Percentiles rank a stretch among this genome's conserved stretches.
Conservation (phyloP, 176 grass and related monocot genomes). For the Lolium multiflorum region DNA sequence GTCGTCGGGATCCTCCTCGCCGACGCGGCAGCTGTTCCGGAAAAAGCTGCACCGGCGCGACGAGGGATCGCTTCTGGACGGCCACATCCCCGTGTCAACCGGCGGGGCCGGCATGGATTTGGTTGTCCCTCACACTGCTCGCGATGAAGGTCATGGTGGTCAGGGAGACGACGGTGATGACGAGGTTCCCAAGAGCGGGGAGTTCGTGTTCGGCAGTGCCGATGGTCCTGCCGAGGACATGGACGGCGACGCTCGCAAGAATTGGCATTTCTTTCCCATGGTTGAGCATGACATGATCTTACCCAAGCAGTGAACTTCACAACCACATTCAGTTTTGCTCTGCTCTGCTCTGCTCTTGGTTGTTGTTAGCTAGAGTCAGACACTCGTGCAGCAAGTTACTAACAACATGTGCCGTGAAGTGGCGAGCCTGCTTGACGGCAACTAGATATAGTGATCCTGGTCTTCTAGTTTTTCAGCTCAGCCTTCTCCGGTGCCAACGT, state of each 20-base stretch:
- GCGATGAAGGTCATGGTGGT: neutral
- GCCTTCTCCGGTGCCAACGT: too few relatives aligned
- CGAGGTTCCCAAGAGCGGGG: constrained; percentile 21
- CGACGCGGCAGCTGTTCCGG: constrained; percentile 36
- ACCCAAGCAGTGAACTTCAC: neutral
- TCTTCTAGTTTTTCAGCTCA: too few relatives aligned
- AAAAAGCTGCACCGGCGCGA: constrained; percentile 39
- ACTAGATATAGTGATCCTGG: too few relatives aligned
- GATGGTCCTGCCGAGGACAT: constrained; percentile 16
- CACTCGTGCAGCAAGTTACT: too few relatives aligned
- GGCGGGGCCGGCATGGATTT: neutral
- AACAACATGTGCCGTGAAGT: too few relatives aligned
- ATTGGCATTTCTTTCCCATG: constrained; percentile 52
- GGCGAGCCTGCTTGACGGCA: too few relatives aligned
- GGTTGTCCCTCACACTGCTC: neutral
- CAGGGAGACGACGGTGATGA: neutral
- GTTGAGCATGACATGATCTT: constrained; percentile 17
- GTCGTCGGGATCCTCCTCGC: neutral
- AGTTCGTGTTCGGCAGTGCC: constrained; percentile 54
- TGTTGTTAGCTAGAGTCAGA: too few relatives aligned
- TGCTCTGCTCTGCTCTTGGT: too few relatives aligned
- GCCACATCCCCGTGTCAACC: constrained; percentile 14
- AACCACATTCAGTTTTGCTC: too few relatives aligned
- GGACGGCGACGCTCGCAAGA: constrained; percentile 18
- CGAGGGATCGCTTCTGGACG: constrained; percentile 53